Percentiles rank a stretch among this genome's conserved stretches.
Conservation (phyloP, 2,329 filamentous ascomycete species). For the Sordariomycetes sp. region DNA sequence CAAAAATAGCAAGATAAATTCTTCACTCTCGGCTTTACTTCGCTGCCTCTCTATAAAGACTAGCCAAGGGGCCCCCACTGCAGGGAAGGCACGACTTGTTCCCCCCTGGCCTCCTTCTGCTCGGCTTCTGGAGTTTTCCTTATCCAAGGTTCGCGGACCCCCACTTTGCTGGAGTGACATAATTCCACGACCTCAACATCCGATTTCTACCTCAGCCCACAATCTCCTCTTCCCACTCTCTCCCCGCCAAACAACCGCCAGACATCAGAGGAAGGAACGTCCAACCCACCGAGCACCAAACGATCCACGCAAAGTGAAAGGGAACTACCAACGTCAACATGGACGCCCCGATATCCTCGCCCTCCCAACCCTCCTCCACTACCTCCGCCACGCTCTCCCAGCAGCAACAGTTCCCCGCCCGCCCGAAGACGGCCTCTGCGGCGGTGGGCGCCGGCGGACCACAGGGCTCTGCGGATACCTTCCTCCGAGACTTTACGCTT, state of each 20-base stretch:
- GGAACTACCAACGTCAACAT: background rate
- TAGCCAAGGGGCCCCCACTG: no score
- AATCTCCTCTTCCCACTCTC: background rate
- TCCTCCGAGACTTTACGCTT: constrained; percentile 71
- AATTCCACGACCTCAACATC: background rate
- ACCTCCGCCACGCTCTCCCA: constrained; percentile 10
- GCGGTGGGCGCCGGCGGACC: constrained; percentile 7
- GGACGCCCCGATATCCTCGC: constrained; percentile 4
- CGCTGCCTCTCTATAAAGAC: no score
- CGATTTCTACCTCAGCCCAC: background rate
- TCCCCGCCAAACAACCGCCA: background rate
- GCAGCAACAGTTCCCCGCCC: constrained; percentile 9
- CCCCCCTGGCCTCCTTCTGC: background rate
- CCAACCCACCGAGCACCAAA: background rate
- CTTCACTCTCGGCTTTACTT: background rate
- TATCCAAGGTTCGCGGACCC: background rate
- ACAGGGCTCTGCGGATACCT: constrained; percentile 30
- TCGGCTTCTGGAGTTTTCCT: background rate
- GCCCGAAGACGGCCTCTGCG: constrained; percentile 6
- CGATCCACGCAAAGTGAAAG: background rate
- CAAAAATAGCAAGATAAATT: background rate
- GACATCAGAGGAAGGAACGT: background rate
- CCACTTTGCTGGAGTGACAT: background rate
- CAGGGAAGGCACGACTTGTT: no score
- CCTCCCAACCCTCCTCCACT: background rate